Conservation (phyloP, 306 rosid species). For the Pyrus bretschneideri region DNA sequence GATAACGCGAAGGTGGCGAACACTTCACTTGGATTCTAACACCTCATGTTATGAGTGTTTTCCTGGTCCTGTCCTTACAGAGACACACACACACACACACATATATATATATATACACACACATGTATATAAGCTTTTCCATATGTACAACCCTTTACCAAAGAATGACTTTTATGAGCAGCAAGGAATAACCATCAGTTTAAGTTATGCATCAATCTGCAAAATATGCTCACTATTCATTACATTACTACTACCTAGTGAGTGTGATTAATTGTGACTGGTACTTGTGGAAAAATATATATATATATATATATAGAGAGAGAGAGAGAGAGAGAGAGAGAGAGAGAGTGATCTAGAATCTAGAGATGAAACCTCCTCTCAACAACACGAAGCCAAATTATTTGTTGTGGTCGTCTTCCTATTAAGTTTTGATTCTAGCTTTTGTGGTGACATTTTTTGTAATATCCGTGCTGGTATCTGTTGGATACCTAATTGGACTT, state of each 20-base stretch:
- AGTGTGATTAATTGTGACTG: not conserved
- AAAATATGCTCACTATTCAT: not conserved
- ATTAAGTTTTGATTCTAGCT: not conserved
- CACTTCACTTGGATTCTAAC: no score
- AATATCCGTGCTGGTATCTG: slow-evolving; percentile 2
- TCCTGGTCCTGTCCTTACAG: no score
- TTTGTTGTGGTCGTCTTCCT: not conserved
- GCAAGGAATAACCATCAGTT: slow-evolving; percentile 8
- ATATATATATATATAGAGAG: no score
- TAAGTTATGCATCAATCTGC: slow-evolving; percentile 10
- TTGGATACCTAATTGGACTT: no score
- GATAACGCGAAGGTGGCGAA: no score
- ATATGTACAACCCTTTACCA: not conserved
- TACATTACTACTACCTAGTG: not conserved
- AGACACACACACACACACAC: no score
- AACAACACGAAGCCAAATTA: not conserved
- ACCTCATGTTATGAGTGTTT: no score
- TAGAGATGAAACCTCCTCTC: slow-evolving; percentile 3
- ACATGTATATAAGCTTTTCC: not conserved
- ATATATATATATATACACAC: no score
- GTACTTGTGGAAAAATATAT: not conserved
- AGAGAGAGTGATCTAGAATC: no score
- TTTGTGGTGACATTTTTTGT: not conserved
- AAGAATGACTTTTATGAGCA: not conserved
- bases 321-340: not conserved